Conservation (phyloP, 805 yeast genomes). For the Tetrapisispora phaffii region DNA sequence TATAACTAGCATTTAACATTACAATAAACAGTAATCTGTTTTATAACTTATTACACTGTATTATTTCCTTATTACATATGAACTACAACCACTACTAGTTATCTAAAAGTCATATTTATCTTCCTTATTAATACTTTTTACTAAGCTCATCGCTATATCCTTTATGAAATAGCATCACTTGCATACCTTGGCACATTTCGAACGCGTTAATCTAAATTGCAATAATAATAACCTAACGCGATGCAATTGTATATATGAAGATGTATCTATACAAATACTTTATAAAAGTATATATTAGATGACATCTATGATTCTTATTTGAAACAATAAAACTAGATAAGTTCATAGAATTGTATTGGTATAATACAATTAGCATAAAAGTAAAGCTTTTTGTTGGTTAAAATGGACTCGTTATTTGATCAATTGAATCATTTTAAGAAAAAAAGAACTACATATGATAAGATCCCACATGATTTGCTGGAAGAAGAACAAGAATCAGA, state of each 20-base stretch:
- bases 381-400: background rate
- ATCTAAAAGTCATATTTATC: too few relatives aligned
- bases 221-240: background rate
- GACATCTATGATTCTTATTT: too few relatives aligned
- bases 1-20: conserved; percentile 1
- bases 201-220: background rate
- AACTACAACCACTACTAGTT: too few relatives aligned
- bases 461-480: conserved; percentile 6
- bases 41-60: background rate
- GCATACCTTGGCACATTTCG: background rate
- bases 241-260: background rate
- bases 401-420: conserved; percentile 23
- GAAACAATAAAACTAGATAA: too few relatives aligned
- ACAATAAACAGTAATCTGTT: background rate
- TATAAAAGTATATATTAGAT: too few relatives aligned
- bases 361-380: too few relatives aligned
- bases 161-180: too few relatives aligned
- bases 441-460: conserved; percentile 20
- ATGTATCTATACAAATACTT: too few relatives aligned
- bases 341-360: too few relatives aligned
- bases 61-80: too few relatives aligned
- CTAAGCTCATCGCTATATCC: too few relatives aligned
- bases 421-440: conserved; percentile 9
- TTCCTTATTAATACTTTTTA: too few relatives aligned
- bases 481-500: conserved; percentile 6